Evolutionary conservation across 2,329 filamentous ascomycete species (phyloP).

Genomic region (Penicillium sp.): DNA sequence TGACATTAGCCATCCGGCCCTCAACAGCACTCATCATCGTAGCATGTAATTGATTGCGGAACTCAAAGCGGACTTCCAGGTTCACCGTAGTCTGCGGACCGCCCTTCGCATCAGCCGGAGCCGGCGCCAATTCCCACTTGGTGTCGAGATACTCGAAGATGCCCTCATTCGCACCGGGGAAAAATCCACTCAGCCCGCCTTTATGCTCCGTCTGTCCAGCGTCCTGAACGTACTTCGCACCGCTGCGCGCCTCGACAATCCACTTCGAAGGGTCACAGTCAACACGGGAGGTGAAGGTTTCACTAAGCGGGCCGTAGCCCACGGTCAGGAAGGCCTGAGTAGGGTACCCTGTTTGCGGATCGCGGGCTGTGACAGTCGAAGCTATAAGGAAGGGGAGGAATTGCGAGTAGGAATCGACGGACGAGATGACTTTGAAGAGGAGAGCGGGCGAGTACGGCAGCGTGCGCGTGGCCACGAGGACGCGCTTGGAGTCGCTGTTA

Average conservation of each 20-base stretch:
- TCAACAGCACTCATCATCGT: constrained; percentile 76
- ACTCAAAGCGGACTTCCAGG: constrained; percentile 74
- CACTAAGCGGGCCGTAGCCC: constrained; percentile 78
- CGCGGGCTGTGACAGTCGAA: constrained; percentile 73
- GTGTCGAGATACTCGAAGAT: constrained; percentile 46
- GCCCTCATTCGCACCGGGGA: constrained; percentile 45
- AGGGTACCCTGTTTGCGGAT: constrained; percentile 53
- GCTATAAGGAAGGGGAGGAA: constrained; percentile 90
- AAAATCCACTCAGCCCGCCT: constrained; percentile 50
- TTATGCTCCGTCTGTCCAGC: constrained; percentile 59
- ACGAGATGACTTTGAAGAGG: constrained; percentile 82
- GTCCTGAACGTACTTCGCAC: constrained; percentile 39
- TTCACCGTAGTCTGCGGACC: constrained; percentile 64
- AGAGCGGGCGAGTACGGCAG: constrained; percentile 67
- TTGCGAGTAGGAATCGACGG: constrained; percentile 73
- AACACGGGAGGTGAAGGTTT: constrained; percentile 75
- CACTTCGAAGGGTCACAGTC: constrained; percentile 65
- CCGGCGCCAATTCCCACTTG: constrained; percentile 42
- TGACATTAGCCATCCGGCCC: constrained; percentile 75
- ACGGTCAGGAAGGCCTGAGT: constrained; percentile 72
- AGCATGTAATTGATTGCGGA: constrained; percentile 82
- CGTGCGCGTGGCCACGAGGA: constrained; percentile 66
- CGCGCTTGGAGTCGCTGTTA: constrained; percentile 51
- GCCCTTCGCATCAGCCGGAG: constrained; percentile 26
- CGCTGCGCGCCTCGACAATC: constrained; percentile 66